phyloP scores from a whole-genome alignment of 345 rosid genomes.

The Sisymbrium altissimum region DNA sequence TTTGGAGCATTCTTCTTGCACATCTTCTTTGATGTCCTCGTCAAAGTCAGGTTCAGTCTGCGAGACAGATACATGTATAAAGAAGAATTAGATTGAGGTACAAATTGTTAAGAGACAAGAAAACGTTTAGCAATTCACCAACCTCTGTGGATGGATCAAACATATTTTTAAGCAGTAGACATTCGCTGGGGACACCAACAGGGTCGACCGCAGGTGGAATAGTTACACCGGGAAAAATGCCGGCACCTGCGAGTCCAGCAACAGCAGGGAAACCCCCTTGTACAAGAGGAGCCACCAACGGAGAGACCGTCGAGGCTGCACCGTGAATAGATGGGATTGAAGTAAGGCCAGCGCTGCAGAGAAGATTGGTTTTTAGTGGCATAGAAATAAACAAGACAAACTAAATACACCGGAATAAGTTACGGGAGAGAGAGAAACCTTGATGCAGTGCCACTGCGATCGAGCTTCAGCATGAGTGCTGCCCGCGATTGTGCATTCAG shows the following conservation, averaged over 20 bases:
- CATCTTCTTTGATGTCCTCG: constrained; percentile 89
- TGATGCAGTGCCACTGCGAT: constrained; percentile 76
- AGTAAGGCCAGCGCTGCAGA: constrained; percentile 44
- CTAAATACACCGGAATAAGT: constrained; percentile 3
- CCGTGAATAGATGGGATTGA: constrained; percentile 46
- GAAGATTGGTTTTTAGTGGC: constrained; percentile 34
- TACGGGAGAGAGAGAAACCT: constrained; percentile 44
- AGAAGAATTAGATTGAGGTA: neutral
- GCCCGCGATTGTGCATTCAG: constrained; percentile 90
- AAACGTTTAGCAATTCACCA: neutral
- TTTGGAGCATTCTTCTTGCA: constrained; percentile 74
- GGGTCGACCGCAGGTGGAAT: constrained; percentile 55
- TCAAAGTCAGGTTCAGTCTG: constrained; percentile 90
- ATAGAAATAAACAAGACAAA: neutral
- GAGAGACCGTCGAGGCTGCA: constrained; percentile 41
- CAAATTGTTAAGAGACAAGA: neutral
- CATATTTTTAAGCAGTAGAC: constrained; percentile 83
- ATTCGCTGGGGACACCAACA: constrained; percentile 76
- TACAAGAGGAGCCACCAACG: constrained; percentile 50
- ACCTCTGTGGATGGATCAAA: constrained; percentile 91
- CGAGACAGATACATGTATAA: constrained; percentile 3
- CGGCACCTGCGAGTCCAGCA: constrained; percentile 52
- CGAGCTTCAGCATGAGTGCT: constrained; percentile 87
- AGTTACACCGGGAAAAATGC: constrained; percentile 41
- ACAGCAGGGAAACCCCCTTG: constrained; percentile 48